Base-by-base conservation (phyloP, 805 yeast genomes). In the Hanseniaspora meyeri region DNA sequence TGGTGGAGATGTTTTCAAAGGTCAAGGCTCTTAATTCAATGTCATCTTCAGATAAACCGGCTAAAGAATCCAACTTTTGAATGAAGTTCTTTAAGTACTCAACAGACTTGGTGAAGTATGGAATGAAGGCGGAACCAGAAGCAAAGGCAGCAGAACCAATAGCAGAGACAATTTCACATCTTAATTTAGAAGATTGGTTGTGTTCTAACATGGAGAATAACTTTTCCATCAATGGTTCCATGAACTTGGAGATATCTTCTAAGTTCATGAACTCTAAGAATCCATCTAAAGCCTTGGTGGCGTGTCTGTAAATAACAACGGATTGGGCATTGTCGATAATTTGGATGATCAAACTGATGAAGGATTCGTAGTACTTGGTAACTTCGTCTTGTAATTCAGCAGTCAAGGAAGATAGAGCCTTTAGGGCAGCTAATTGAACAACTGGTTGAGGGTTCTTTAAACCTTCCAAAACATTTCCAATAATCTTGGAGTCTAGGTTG, bases 121-220 rank as follows among this genome's bases (percentile, higher is more conserved):
- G 97, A 59, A 78, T 74, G 72, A 87, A 93, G 42, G 85, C 78
- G 64, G 83, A 82, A 71, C 97, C 96, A 46, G 96, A 81, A 57
- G 97, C 95, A 67, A 84, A 89, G 32, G 98, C 97, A 59, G 96
- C 87, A 42, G 97, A 90, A 57, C 97, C 97, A 68, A 93, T 87
- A 42, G 97, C 96, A 55, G 95, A 86, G 59, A 93, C 96, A 66
- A 86, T 83, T 59, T 87, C 87, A 50, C 86, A 73, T 69, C 82
- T 84, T 66, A 86, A 75, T 59, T 71, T 72, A 16, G 95, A 79
- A 24, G 90, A 84, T 62, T 81, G 77, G 50, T 95, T 87, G 60
- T 78, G 75, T 64, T 81, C 83, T 64, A 91, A 78, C 86, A 93
- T 85, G 58, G 78, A 80, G 75, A 90, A 81, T 62, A 93, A 77